These are phyloP conservation scores for Candida argentea DNA, from an alignment of 805 yeast genomes.

Conservation along the genomic window DNA sequence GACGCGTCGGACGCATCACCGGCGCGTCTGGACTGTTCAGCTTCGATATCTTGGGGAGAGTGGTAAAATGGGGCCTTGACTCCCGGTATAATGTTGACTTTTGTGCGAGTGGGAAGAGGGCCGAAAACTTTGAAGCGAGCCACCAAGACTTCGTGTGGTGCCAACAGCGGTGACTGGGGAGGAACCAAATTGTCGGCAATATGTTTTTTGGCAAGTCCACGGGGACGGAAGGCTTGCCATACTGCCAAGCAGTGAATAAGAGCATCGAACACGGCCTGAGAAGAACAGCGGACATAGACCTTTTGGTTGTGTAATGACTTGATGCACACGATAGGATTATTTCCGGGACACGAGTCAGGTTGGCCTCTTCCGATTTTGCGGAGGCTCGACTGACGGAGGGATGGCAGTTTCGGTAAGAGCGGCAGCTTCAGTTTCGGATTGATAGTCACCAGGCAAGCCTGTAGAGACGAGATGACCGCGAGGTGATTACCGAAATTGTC, in stretches of 20 bases:
- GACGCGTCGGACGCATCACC: slow-evolving; percentile 1
- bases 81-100: slow-evolving; percentile 26
- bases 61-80: slow-evolving; percentile 27
- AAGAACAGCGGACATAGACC: slow-evolving; percentile 25
- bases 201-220: slow-evolving; percentile 49
- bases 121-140: slow-evolving; percentile 61
- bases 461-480: slow-evolving; percentile 23
- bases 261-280: slow-evolving; percentile 29
- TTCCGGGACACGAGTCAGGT: not conserved
- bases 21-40: slow-evolving; percentile 1
- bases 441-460: slow-evolving; percentile 30
- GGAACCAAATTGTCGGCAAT: slow-evolving; percentile 26
- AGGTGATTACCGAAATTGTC: slow-evolving; percentile 21
- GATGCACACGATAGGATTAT: slow-evolving; percentile 32
- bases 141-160: slow-evolving; percentile 37
- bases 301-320: slow-evolving; percentile 29
- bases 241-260: slow-evolving; percentile 38
- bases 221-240: slow-evolving; percentile 47
- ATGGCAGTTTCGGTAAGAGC: slow-evolving; percentile 3
- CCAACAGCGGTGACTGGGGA: slow-evolving; percentile 8
- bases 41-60: slow-evolving; percentile 3
- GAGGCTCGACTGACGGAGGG: slow-evolving; percentile 3
- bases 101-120: slow-evolving; percentile 38
- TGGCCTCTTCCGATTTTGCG: slow-evolving; percentile 2
- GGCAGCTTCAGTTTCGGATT: slow-evolving; percentile 14